phyloP scores from a whole-genome alignment of 139 green algal species.

The Closterium sp. region DNA sequence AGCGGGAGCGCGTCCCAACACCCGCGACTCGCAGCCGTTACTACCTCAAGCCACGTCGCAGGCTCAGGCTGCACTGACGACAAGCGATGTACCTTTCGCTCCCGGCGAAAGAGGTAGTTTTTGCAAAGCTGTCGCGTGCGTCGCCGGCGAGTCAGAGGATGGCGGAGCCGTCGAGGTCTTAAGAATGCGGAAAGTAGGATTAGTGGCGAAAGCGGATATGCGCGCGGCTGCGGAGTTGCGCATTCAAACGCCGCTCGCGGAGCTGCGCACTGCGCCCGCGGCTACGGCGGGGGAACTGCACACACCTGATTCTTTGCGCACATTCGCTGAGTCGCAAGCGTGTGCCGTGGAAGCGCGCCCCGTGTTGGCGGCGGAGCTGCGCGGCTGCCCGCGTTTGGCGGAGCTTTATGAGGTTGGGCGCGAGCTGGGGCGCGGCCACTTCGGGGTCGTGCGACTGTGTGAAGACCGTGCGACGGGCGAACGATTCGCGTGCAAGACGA shows the following conservation, averaged over 20 bases:
- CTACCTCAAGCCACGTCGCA: not conserved
- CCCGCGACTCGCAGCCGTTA: not conserved
- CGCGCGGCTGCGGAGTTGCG: no score
- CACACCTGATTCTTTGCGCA: not conserved
- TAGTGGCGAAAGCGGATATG: not conserved
- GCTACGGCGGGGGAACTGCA: not conserved
- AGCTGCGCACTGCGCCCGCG: not conserved
- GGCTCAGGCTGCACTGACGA: not conserved
- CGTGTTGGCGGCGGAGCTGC: not conserved
- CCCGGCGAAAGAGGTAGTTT: not conserved
- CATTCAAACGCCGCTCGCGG: not conserved
- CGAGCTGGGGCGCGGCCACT: conserved; percentile 7
- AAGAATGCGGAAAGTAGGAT: not conserved
- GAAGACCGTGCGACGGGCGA: conserved; percentile 15
- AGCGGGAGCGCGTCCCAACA: not conserved
- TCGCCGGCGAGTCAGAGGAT: not conserved
- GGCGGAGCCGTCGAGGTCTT: not conserved
- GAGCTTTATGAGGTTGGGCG: not conserved
- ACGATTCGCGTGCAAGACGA: conserved; percentile 33
- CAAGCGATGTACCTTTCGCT: not conserved
- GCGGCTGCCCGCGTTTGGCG: not conserved
- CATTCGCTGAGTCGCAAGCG: no score
- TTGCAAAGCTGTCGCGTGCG: not conserved
- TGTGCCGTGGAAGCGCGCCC: not conserved
- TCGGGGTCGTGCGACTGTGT: conserved; percentile 16